Conservation (phyloP, 2,329 filamentous ascomycete genomes). For the Emmonsia crescens region DNA sequence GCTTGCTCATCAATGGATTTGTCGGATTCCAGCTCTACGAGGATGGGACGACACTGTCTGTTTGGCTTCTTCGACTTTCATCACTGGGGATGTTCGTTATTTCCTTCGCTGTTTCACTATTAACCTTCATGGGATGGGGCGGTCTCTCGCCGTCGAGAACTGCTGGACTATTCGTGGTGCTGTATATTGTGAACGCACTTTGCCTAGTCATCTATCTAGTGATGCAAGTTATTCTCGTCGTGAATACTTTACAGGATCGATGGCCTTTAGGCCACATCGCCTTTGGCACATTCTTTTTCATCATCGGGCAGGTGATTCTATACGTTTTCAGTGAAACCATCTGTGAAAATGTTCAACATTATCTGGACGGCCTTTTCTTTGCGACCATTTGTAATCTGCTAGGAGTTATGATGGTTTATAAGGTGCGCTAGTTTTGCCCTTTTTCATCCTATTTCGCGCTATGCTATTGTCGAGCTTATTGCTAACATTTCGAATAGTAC, state of each 20-base stretch:
- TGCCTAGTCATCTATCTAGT: constrained; percentile 75
- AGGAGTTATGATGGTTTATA: constrained; percentile 99
- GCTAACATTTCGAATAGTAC: constrained; percentile 52
- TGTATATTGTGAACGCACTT: constrained; percentile 84
- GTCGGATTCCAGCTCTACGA: constrained; percentile 98
- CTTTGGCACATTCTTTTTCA: constrained; percentile 85
- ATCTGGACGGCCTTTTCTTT: constrained; percentile 89
- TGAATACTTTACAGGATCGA: constrained; percentile 82
- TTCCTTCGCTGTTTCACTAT: constrained; percentile 73
- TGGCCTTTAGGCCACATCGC: constrained; percentile 90
- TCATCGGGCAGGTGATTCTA: constrained; percentile 81
- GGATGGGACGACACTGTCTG: constrained; percentile 82
- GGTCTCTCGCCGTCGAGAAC: constrained; percentile 79
- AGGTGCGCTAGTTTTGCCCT: constrained; percentile 46
- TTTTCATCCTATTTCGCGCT: neutral
- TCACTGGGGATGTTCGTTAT: constrained; percentile 76
- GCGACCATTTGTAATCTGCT: constrained; percentile 88
- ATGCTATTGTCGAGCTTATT: constrained; percentile 4
- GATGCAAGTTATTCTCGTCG: constrained; percentile 80
- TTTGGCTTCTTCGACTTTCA: constrained; percentile 78
- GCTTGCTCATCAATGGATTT: constrained; percentile 90
- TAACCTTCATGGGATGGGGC: constrained; percentile 87
- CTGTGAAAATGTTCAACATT: constrained; percentile 76
- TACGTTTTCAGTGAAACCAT: constrained; percentile 82
- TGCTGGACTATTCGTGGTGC: constrained; percentile 75